A percentile compares a stretch with the other conserved stretches of the same genome.
phyloP scores from a whole-genome alignment of 2,329 filamentous ascomycete genomes.

The Alternaria gansuensis region DNA sequence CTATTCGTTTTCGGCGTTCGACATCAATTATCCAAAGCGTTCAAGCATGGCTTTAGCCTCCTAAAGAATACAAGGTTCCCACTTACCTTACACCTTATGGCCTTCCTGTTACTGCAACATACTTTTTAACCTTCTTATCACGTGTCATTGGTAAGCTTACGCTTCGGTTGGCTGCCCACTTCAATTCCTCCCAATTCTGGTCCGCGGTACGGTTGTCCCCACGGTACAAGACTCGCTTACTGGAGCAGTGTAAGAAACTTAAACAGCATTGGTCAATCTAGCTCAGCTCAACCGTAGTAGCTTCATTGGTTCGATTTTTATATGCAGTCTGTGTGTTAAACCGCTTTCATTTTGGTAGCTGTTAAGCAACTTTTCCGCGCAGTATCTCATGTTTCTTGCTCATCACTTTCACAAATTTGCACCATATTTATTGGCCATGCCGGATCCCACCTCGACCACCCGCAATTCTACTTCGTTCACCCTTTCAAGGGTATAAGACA shows the following conservation, averaged over 20 bases:
- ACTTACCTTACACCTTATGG: background rate
- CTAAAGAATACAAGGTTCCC: background rate
- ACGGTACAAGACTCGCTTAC: background rate
- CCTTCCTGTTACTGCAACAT: background rate
- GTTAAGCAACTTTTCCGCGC: background rate
- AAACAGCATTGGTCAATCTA: background rate
- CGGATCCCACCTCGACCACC: background rate
- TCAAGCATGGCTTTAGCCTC: no score
- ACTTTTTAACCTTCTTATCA: background rate
- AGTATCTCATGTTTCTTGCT: background rate
- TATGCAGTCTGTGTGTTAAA: background rate
- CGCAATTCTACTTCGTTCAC: background rate
- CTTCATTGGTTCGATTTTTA: no score
- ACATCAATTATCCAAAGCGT: background rate
- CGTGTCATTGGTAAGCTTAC: background rate
- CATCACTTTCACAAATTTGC: background rate
- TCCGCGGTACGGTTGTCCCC: background rate
- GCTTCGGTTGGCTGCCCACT: background rate
- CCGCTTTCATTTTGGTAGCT: rapidly evolving
- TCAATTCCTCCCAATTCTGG: background rate
- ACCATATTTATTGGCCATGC: background rate
- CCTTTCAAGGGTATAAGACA: background rate
- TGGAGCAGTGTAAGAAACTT: background rate
- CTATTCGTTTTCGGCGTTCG: background rate
- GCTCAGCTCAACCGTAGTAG: background rate